phyloP scores from a whole-genome alignment of 225 moss, liverwort and hornwort species.

The Thuidium tamariscinum region DNA sequence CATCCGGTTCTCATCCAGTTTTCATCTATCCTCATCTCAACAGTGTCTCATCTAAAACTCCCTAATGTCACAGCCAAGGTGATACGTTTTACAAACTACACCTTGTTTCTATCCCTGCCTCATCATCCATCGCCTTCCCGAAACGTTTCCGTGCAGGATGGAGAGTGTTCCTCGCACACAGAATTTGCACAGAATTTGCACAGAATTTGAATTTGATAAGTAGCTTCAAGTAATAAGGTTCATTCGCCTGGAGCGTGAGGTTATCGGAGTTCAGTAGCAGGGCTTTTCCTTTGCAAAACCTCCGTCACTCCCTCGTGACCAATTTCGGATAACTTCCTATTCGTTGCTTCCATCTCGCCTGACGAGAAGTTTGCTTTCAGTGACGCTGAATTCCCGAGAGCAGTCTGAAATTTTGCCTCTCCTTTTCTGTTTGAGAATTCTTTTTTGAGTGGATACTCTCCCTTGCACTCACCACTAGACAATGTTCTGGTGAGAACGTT shows the following conservation, averaged over 20 bases:
- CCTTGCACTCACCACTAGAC: not conserved
- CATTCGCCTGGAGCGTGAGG: not conserved
- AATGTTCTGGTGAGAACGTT: not conserved
- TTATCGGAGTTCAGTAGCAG: not conserved
- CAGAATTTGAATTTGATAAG: not conserved
- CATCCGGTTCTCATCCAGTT: not conserved
- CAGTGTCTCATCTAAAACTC: not conserved
- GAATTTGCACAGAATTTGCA: not conserved
- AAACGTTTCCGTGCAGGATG: not conserved
- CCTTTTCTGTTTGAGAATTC: not conserved
- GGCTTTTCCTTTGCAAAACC: not conserved
- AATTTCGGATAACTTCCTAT: not conserved
- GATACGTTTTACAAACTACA: not conserved
- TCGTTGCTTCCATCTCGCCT: not conserved
- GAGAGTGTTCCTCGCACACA: not conserved
- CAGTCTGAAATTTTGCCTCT: not conserved
- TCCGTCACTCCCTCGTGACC: not conserved
- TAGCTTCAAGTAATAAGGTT: not conserved
- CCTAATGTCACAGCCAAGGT: not conserved
- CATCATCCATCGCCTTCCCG: not conserved
- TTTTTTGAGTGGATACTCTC: not conserved
- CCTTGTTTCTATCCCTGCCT: not conserved
- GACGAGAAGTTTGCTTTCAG: not conserved
- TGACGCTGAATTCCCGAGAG: not conserved
- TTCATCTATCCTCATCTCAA: not conserved